Conservation (phyloP, 495 filamentous ascomycete species). For the Aspergillus campestris region DNA sequence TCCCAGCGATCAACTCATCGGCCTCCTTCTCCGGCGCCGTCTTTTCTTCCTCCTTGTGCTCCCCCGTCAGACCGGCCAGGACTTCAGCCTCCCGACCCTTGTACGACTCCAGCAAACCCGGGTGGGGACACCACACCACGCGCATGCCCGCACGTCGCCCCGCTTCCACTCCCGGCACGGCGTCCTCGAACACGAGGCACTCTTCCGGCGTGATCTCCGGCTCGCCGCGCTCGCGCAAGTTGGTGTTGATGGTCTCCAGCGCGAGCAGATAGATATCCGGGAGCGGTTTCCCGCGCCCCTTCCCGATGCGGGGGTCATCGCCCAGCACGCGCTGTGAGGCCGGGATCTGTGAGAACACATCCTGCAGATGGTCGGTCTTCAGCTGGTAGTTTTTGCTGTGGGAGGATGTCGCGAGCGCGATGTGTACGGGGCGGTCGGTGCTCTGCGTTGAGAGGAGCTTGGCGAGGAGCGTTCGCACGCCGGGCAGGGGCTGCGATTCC, state of each 20-base stretch:
- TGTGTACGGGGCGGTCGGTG: slow-evolving; percentile 49
- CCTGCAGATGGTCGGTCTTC: slow-evolving; percentile 66
- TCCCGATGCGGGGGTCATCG: slow-evolving; percentile 73
- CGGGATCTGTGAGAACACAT: slow-evolving; percentile 69
- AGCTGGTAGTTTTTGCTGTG: slow-evolving; percentile 61
- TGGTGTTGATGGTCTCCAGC: slow-evolving; percentile 72
- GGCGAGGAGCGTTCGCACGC: slow-evolving; percentile 59
- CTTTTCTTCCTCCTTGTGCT: slow-evolving; percentile 51
- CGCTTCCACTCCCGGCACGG: slow-evolving; percentile 85
- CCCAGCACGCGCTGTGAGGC: slow-evolving; percentile 63
- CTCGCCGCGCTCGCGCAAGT: slow-evolving; percentile 50
- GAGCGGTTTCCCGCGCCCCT: slow-evolving; percentile 80
- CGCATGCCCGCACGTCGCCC: slow-evolving; percentile 90
- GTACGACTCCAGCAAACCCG: slow-evolving; percentile 66
- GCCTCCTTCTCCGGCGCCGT: slow-evolving; percentile 34
- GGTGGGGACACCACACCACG: slow-evolving; percentile 88
- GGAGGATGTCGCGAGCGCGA: slow-evolving; percentile 82
- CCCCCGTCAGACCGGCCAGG: slow-evolving; percentile 70
- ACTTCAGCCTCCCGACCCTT: slow-evolving; percentile 71
- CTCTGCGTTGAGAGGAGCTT: slow-evolving; percentile 36
- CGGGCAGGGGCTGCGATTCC: slow-evolving; percentile 63
- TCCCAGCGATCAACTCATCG: slow-evolving; percentile 33
- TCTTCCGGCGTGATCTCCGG: slow-evolving; percentile 69
- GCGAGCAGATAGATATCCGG: slow-evolving; percentile 94
- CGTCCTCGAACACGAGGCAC: slow-evolving; percentile 95